Conservation (phyloP, 495 filamentous ascomycete species). For the Aspergillus ellipticus region DNA sequence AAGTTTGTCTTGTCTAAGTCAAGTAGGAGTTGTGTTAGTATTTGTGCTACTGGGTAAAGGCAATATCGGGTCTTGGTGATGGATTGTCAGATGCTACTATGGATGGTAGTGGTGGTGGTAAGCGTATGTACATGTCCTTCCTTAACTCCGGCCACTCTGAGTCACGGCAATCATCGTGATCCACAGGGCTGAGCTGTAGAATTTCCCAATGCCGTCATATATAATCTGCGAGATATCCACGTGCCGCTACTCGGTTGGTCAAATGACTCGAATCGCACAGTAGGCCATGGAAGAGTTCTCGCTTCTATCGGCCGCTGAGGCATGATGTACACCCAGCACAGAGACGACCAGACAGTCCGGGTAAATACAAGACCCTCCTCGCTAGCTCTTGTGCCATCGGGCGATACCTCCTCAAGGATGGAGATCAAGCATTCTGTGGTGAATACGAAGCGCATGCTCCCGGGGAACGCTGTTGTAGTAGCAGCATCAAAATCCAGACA, state of each 20-base stretch:
- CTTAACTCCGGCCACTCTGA: conserved; percentile 2
- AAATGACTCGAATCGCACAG: not conserved
- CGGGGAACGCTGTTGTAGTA: not conserved
- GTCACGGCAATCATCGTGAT: not conserved
- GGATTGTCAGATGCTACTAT: not conserved
- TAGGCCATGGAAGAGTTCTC: not conserved
- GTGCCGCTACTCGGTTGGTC: not conserved
- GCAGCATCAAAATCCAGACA: not conserved
- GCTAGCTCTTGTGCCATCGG: not conserved
- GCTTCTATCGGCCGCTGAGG: not conserved
- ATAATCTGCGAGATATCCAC: not conserved
- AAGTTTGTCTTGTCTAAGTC: too few species aligned
- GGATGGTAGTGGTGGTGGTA: not conserved
- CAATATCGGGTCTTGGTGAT: not conserved
- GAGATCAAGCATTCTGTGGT: not conserved
- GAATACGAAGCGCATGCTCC: not conserved
- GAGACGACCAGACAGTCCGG: too few species aligned
- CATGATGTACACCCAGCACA: too few species aligned
- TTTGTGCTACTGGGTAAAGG: too few species aligned
- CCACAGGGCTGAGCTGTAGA: not conserved
- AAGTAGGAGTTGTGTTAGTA: too few species aligned
- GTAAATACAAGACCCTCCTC: not conserved
- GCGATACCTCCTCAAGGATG: not conserved
- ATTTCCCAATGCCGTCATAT: not conserved
- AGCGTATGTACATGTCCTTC: not conserved